phyloP scores from a whole-genome alignment of 768 basidiomycete genomes.

The Mycena sanguinolenta region DNA sequence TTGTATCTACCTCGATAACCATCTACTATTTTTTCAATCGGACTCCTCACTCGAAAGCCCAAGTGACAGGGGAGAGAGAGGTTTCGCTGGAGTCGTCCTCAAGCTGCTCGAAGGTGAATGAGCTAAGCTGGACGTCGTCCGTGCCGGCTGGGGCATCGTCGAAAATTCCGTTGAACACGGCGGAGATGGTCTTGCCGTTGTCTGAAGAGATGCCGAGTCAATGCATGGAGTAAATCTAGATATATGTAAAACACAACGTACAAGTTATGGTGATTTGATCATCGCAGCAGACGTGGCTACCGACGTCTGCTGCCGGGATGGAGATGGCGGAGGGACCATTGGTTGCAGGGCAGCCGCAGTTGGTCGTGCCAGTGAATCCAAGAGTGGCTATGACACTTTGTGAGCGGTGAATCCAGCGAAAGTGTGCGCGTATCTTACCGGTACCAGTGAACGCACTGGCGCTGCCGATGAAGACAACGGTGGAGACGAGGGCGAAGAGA shows the following conservation, averaged over 20 bases:
- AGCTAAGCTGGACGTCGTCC: conserved; percentile 5
- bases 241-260: not conserved
- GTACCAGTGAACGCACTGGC: not conserved
- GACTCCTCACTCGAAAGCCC: not conserved
- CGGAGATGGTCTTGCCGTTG: conserved; percentile 3
- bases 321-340: conserved; percentile 11
- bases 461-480: conserved; percentile 3
- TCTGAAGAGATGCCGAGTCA: not conserved
- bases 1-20: too few relatives aligned
- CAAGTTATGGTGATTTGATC: not conserved
- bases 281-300: conserved; percentile 4
- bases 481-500: conserved; percentile 5
- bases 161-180: conserved; percentile 7
- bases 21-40: too few relatives aligned
- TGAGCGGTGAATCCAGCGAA: not conserved
- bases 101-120: not conserved
- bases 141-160: not conserved
- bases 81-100: conserved; percentile 7
- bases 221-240: not conserved
- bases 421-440: not conserved
- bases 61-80: not conserved
- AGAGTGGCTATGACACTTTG: not conserved
- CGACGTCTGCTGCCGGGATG: not conserved
- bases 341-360: conserved; percentile 1
- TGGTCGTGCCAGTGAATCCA: not conserved